Base-by-base conservation (phyloP, 2,329 filamentous ascomycete species). In the Pestalotiopsis fici region DNA sequence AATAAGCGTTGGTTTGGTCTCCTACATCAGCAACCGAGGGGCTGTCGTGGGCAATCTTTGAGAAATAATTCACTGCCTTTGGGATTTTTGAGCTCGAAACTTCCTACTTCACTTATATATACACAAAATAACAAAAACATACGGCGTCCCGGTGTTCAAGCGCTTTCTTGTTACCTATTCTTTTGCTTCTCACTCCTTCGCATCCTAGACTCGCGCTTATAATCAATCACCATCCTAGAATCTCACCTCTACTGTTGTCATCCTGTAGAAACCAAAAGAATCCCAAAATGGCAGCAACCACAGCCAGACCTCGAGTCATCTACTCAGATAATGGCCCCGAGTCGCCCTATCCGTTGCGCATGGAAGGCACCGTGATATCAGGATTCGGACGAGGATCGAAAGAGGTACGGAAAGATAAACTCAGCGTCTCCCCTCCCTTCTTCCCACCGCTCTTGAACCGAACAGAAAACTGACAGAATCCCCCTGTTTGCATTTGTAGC, bases 331-430 rank as follows among this genome's bases (percentile, higher is more conserved):
- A 83, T 50, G 94, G 94, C 3, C 95, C 95, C 13, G 85, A 90
- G 74, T 64, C 88, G 5, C 96, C 96, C 0, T 98, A 90, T 79
- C 96, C 96, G 0, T 86, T 97, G 73, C 88, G 87, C 72, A 90
- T 98, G 82, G 91, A 92, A 69, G 96, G 96, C 27, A 89, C 91
- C 66, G 94, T 99, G 27, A 94, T 98, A 75, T 92, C 93, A 74
- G 96, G 96, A 39, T 98, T 98, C 79, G 95, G 96, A 55, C 89
- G 96, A 68, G 96, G 96, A 18, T 97, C 93, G 75, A 97, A 94
- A 83, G 95, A 98, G 82, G 93, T 95, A 78, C 68, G 11, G 31
- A 35, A 35, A 35, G 6, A 11, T n/a, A 35, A 35, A 11, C 31
- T 35, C 31, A n/a, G n/a, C n/a, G n/a, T n/a, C n/a, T n/a, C n/a